phyloP scores from a whole-genome alignment of 2,329 filamentous ascomycete genomes.

The Pseudogymnoascus pannorum region DNA sequence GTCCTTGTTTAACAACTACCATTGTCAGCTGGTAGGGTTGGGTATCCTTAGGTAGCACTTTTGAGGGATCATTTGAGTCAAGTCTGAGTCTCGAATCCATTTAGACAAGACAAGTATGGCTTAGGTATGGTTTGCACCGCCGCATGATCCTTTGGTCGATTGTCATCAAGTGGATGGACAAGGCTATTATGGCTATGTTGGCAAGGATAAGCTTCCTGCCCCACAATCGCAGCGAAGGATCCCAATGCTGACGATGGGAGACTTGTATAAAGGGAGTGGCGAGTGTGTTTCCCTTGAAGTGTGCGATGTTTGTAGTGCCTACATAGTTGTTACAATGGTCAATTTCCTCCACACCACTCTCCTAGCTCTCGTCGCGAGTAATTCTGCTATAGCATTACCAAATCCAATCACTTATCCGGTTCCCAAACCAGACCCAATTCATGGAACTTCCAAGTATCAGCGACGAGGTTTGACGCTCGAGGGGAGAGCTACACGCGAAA shows the following conservation, averaged over 20 bases:
- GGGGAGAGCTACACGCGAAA: conserved; percentile 13
- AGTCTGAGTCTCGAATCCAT: background rate
- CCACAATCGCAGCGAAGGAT: background rate
- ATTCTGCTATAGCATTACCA: background rate
- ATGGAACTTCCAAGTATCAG: conserved; percentile 1
- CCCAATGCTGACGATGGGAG: background rate
- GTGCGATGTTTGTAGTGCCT: background rate
- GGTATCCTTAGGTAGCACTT: background rate
- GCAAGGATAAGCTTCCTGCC: background rate
- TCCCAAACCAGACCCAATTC: background rate
- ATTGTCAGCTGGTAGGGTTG: background rate
- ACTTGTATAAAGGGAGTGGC: background rate
- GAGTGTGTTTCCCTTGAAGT: background rate
- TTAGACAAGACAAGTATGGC: background rate
- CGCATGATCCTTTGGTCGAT: background rate
- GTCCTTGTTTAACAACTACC: background rate
- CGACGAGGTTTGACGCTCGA: conserved; percentile 6
- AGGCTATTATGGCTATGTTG: background rate
- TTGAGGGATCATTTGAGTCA: background rate
- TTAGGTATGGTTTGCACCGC: background rate
- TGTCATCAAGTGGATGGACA: background rate
- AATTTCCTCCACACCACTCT: background rate
- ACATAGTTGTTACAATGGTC: background rate
- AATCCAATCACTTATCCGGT: background rate
- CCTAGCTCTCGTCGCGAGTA: background rate